A percentile compares a stretch with the other conserved stretches of the same genome.
phyloP scores from a whole-genome alignment of 345 rosid genomes.

The Rhodamnia argentea region DNA sequence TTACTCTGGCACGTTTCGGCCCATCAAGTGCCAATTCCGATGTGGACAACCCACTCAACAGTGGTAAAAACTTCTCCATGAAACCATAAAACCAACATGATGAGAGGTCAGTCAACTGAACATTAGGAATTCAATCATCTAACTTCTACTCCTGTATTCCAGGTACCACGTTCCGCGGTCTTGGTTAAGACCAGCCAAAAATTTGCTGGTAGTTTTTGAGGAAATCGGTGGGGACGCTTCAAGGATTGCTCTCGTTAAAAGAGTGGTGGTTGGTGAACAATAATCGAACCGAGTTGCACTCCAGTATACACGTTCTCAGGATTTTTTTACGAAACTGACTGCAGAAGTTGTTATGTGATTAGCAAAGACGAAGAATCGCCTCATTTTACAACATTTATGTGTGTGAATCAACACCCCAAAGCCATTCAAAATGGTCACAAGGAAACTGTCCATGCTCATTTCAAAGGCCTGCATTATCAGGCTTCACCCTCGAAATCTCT shows the following conservation, averaged over 20 bases:
- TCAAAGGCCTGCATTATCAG: background rate
- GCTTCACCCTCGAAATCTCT: background rate
- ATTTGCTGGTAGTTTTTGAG: conserved; percentile 39
- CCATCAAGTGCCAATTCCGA: conserved; percentile 29
- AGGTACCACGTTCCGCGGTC: conserved; percentile 64
- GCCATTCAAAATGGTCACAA: background rate
- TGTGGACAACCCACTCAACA: conserved; percentile 52
- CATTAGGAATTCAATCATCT: background rate
- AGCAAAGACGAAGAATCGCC: background rate
- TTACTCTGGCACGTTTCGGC: conserved; percentile 25
- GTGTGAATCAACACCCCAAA: background rate
- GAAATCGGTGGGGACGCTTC: conserved; percentile 47
- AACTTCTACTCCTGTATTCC: background rate
- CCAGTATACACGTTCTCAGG: background rate
- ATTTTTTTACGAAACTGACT: background rate
- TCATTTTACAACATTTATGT: background rate
- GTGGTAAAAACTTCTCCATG: conserved; percentile 25
- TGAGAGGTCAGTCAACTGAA: background rate
- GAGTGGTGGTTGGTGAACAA: conserved; percentile 8
- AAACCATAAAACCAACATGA: background rate
- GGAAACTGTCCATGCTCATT: background rate
- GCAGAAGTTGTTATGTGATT: background rate
- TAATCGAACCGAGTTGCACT: background rate
- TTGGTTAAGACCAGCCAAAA: conserved; percentile 43
- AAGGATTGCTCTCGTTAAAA: conserved; percentile 30